phyloP scores from a whole-genome alignment of 345 rosid genomes.

The Stellera chamaejasme region DNA sequence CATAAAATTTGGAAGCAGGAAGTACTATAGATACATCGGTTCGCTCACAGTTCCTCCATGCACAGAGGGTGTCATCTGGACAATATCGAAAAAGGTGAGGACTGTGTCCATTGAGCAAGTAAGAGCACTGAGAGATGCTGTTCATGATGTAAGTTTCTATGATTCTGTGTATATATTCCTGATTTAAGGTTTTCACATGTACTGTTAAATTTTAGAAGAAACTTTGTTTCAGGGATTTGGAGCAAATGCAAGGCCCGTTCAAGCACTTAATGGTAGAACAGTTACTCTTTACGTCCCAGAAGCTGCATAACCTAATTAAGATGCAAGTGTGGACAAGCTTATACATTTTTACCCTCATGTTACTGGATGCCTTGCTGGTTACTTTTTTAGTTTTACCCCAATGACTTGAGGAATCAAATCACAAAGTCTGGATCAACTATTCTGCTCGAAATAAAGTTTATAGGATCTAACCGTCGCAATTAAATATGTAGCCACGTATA shows the following conservation, averaged over 20 bases:
- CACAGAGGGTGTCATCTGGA: constrained; percentile 74
- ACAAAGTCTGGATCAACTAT: too few species aligned
- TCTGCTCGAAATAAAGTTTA: too few species aligned
- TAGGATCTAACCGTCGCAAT: too few species aligned
- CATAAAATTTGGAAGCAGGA: constrained; percentile 38
- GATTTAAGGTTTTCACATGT: neutral
- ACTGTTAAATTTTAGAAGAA: neutral
- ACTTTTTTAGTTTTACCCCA: too few species aligned
- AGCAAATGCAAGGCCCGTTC: constrained; percentile 62
- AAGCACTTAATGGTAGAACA: constrained; percentile 33
- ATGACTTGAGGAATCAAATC: too few species aligned
- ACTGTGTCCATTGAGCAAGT: constrained; percentile 63
- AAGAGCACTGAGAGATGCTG: constrained; percentile 32
- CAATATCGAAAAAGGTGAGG: constrained; percentile 41
- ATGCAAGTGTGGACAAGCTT: too few species aligned
- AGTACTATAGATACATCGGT: constrained; percentile 58
- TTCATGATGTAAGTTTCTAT: constrained; percentile 50
- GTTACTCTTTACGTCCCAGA: constrained; percentile 29
- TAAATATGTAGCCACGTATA: too few species aligned
- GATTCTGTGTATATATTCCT: neutral
- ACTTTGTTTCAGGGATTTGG: constrained; percentile 38
- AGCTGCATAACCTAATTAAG: neutral
- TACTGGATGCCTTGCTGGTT: too few species aligned
- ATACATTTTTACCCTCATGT: too few species aligned
- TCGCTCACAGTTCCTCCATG: constrained; percentile 75